Base-by-base conservation (phyloP, 1,139 yeast species). In the Pichia sp. region DNA sequence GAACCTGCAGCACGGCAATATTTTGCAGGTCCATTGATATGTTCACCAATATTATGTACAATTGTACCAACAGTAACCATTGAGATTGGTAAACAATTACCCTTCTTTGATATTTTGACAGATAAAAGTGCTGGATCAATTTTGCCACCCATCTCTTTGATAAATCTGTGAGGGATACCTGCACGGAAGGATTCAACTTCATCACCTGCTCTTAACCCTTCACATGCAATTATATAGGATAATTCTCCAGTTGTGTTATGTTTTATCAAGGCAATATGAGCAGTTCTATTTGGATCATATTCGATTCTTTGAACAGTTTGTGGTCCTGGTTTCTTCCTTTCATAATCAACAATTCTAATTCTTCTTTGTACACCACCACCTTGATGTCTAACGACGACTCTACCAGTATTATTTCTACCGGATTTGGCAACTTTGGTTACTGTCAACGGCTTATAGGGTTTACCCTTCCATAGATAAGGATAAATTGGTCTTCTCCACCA, bases 351-450 rank as follows among this genome's bases (percentile, higher is more conserved):
- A 36, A 84, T 62, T 56, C 99, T 76, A 34, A 84, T 74, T 63
- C 98, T 77, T 58, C 88, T 80, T 62, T 84, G 86, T 61, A 85
- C 94, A 35, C 97, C 98, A 55, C 98, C 98, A 61, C 98, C 98
- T 62, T 93, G 79, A 60, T 93, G 96, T 60, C 98, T 78, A 34
- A 86, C 82, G 8, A 96, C 85, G 55, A 91, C 85, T 52, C 76
- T 74, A 52, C 99, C 99, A 11, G 82, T 70, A 62, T 84, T 73
- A 62, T 91, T 89, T 67, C 99, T 80, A 51, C 99, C 99, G 41
- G 95, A 83, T 37, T 78, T 77, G 47, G 76, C 74, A 60, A 80
- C 79, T 56, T 77, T 77, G 31, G 89, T 76, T 21, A 72, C 72
- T 0, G 99, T 91, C 57, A 91, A 71, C 42, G 79, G 79, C 57